Base-by-base conservation (phyloP, 139 green algal species). In the Astrephomene gubernaculifera region DNA sequence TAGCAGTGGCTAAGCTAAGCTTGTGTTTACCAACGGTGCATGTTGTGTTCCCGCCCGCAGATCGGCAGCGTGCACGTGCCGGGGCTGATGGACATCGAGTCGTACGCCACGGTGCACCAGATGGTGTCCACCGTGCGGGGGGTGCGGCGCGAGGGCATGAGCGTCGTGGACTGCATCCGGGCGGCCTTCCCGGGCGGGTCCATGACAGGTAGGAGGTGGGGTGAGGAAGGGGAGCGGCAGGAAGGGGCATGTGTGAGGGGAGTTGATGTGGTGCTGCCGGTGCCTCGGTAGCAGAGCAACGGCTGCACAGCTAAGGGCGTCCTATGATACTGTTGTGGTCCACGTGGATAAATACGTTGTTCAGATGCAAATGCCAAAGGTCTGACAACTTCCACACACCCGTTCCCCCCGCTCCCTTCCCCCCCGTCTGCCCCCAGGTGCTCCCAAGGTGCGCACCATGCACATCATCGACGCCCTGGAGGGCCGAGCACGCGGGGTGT, bases 191-290 rank as follows among this genome's bases (percentile, higher is more conserved):
- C 97, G 0, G 96, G 94, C 0, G 97, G 97, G 8, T 97, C 92
- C 87, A 99, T 99, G 97, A 99, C 97, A 4, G 97, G 95, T 52
- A 92, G 87, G n/a, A 25, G 49, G n/a, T n/a, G n/a, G n/a, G n/a
- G n/a, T n/a, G n/a, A n/a, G n/a, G n/a, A n/a, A n/a, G n/a, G n/a
- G n/a, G n/a, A n/a, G n/a, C n/a, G n/a, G n/a, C n/a, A n/a, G n/a
- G n/a, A n/a, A n/a, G n/a, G n/a, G n/a, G n/a, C n/a, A n/a, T n/a
- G n/a, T n/a, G n/a, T n/a, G n/a, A n/a, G n/a, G n/a, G n/a, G n/a
- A n/a, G n/a, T n/a, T n/a, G n/a, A n/a, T n/a, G n/a, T n/a, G n/a
- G n/a, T n/a, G n/a, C n/a, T n/a, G n/a, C n/a, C n/a, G n/a, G n/a
- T n/a, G n/a, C n/a, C n/a, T n/a, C n/a, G n/a, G n/a, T n/a, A n/a